Evolutionary conservation across 1,284 basidiomycete species (phyloP), one percentile per base, ranked within the genome.

Genomic region (Rhodotorula sp.): DNA sequence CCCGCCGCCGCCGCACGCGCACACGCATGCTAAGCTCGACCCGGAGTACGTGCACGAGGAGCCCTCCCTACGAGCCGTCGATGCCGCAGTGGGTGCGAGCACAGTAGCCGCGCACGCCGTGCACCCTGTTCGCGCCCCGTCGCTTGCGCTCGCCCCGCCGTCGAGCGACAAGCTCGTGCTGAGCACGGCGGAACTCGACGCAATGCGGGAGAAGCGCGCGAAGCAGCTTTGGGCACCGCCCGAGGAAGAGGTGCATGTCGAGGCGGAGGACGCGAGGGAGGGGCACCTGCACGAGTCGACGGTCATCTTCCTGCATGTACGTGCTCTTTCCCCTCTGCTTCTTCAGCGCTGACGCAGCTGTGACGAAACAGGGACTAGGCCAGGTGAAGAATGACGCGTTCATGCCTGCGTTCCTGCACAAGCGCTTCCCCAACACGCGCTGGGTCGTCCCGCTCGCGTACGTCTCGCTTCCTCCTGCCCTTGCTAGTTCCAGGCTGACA

Each of bases 381-480:
- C 67, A 76, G 44, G 44, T 48, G 6, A 50, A 66, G 4, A 55
- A 27, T 37, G 69, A 76, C 44, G 50, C 54, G 12, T 61, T 67
- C n/a, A 36, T 76, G 34, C 48, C 69, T 3, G 51, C 53, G 6
- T 29, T 55, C 22, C 37, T 71, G 3, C 53, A 44, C 50, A 56
- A 61, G 17, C 48, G 58, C 6, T 63, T 67, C 32, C 69, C 72
- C 1, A 67, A 36, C 27, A 60, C 64, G 8, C 69, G 74, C 21
- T 76, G 69, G 69, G 72, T 76, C 1, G 58, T 76, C 53, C 74
- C 74, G 1, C 69, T 69, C 44, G 66, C 72, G 75, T 73, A 9
- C 32, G 71, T 64, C 29, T 22, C 10, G 39, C 10, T 44, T 15
- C 8, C 4, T 13, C 41, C 27, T 13, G 8, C 29, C n/a, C 21